These are phyloP conservation scores for Trichopus zeylanicus DNA, from an alignment of 116 monocot genomes.

Conservation along the genomic window DNA sequence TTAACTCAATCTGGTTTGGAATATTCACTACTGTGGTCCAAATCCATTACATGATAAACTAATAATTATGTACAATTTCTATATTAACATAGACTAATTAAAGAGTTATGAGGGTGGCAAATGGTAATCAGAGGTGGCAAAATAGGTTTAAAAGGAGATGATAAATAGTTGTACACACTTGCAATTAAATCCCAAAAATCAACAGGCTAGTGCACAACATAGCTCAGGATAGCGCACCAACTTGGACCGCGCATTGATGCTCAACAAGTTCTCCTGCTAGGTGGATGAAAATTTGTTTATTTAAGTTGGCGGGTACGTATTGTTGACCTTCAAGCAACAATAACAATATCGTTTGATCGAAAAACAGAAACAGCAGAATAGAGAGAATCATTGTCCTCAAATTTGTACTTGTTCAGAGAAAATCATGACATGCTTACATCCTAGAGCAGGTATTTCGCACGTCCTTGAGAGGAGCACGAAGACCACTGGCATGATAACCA, in stretches of 20 bases:
- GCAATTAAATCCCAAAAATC: neutral
- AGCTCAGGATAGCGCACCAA: neutral
- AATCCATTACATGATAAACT: no score
- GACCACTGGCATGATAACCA: slow-evolving; percentile 90
- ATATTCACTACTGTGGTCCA: no score
- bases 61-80: no score
- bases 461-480: slow-evolving; percentile 75
- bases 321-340: slow-evolving; percentile 4
- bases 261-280: neutral
- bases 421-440: slow-evolving; percentile 17
- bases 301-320: slow-evolving; percentile 2
- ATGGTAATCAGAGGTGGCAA: no score
- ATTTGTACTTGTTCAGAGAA: no score
- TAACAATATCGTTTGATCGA: neutral
- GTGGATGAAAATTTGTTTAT: slow-evolving; percentile 12
- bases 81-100: no score
- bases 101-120: no score
- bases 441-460: slow-evolving; percentile 39
- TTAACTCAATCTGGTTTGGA: no score
- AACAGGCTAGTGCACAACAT: neutral
- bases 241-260: neutral
- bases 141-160: no score
- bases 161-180: no score
- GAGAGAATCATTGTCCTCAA: no score
- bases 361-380: neutral